phyloP scores from a whole-genome alignment of 2,329 filamentous ascomycete species.

The Neophaeococcomyces aloes region DNA sequence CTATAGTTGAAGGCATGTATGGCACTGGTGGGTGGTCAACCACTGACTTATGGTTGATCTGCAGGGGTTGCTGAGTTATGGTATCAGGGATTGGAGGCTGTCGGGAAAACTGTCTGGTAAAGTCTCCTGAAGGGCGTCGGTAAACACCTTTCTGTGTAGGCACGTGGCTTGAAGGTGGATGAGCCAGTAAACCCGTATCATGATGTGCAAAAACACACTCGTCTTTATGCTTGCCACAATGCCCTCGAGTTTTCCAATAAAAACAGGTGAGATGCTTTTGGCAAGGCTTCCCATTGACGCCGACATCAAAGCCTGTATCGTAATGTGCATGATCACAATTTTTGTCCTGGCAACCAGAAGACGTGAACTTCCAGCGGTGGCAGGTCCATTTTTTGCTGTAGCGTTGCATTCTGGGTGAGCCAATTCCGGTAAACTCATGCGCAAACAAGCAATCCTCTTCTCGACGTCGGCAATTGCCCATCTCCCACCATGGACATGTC shows the following conservation, averaged over 20 bases:
- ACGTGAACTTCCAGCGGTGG: constrained; percentile 3
- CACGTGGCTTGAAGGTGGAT: too few species aligned
- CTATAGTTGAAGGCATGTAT: too few species aligned
- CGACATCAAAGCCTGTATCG: constrained; percentile 13
- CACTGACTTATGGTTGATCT: too few species aligned
- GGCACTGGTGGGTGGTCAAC: too few species aligned
- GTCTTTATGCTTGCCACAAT: constrained; percentile 4
- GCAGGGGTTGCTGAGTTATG: too few species aligned
- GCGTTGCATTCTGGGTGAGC: constrained; percentile 1
- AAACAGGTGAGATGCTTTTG: constrained; percentile 16
- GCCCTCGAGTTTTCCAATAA: constrained; percentile 9
- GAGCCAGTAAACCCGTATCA: constrained; percentile 12
- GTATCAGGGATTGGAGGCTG: too few species aligned
- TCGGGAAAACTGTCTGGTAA: too few species aligned
- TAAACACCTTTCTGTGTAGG: too few species aligned
- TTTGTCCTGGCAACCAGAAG: constrained; percentile 2
- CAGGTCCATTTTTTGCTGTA: constrained; percentile 15
- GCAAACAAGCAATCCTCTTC: constrained; percentile 15
- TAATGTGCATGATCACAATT: constrained; percentile 11
- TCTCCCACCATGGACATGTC: constrained; percentile 13
- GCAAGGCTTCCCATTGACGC: constrained; percentile 6
- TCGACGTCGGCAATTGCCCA: constrained; percentile 4
- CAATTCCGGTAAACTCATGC: constrained; percentile 12
- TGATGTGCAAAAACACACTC: constrained; percentile 13
- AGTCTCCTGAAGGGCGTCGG: too few species aligned